Base-by-base conservation (phyloP, 2,329 filamentous ascomycete species). In the Alternaria metachromatica region DNA sequence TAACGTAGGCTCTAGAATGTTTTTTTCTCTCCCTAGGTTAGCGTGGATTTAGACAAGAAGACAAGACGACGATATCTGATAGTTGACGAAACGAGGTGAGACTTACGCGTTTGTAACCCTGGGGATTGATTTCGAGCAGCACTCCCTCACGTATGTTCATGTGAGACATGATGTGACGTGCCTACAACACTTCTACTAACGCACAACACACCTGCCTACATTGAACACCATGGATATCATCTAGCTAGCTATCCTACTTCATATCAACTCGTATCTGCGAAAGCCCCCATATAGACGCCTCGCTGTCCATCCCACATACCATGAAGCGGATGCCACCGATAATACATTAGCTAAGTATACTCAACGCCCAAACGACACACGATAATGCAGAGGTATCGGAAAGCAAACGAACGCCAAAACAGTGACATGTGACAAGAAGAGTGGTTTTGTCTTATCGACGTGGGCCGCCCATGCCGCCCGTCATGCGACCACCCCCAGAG, bases 401-500 rank as follows among this genome's bases (percentile, higher is more conserved):
- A 44, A 46, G 25, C 20, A 21, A 60, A 37, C 26, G 12, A 25
- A 57, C 55, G 28, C 55, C 55, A 49, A 49, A 26, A 43, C 9
- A 28, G 20, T 26, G 25, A 44, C n/a, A 44, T 37, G 28, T 51
- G 49, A 43, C 23, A 44, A 25, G 30, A 30, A 12, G 28, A 6
- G 28, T 15, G 20, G 12, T 3, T 13, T 53, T 26, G 1, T 18
- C 46, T 53, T 45, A 62, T 43, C 59, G 54, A 11, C 59, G 59
- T 23, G 54, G 45, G 18, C 30, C 30, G 9, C 67, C 68, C 55
- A 63, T 65, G 13, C 71, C 66, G 9, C 84, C 82, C 23, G 83
- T 81, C 85, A 87, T 87, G 56, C 85, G 80, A 37, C 84, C 84
- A 25, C 76, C 84, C 41, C 86, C 86, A 28, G 87, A 84, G 77